A percentile compares a stretch with the other conserved stretches of the same genome.
Conservation (phyloP, 495 filamentous ascomycete species). For the Neurospora pannonica region DNA sequence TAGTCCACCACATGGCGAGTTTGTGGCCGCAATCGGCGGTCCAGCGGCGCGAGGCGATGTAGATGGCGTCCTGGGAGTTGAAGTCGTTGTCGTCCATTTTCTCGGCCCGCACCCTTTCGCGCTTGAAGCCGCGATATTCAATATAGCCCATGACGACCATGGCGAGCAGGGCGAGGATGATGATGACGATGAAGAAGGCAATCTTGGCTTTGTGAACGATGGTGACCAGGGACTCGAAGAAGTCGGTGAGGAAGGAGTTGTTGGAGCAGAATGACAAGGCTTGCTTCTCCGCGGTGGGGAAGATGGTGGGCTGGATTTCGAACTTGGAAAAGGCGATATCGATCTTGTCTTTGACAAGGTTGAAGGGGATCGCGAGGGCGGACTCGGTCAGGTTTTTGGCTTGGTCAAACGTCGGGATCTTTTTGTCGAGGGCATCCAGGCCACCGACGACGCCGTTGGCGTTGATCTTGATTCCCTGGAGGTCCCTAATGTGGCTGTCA, state of each 20-base stretch:
- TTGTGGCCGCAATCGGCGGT: conserved; percentile 63
- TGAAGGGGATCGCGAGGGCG: conserved; percentile 68
- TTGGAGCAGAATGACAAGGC: conserved; percentile 78
- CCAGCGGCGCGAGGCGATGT: conserved; percentile 73
- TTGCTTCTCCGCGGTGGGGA: conserved; percentile 75
- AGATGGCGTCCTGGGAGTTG: conserved; percentile 82
- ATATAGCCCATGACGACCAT: conserved; percentile 69
- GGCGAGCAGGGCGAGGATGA: conserved; percentile 58
- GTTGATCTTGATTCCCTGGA: conserved; percentile 62
- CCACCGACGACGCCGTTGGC: conserved; percentile 52
- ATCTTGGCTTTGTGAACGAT: conserved; percentile 54
- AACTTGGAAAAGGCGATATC: conserved; percentile 54
- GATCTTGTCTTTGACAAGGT: conserved; percentile 60
- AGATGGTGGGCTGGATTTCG: conserved; percentile 58
- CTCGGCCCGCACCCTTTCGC: conserved; percentile 57
- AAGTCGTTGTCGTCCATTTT: conserved; percentile 53
- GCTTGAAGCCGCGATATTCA: conserved; percentile 71
- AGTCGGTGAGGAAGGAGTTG: conserved; percentile 73
- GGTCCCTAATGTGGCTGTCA: conserved; percentile 42
- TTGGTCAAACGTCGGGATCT: conserved; percentile 73
- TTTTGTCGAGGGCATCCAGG: conserved; percentile 58
- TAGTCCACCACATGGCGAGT: conserved; percentile 51
- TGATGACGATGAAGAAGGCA: conserved; percentile 62
- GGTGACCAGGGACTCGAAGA: conserved; percentile 64
- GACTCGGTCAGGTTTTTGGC: conserved; percentile 68